Conservation (phyloP, 495 filamentous ascomycete genomes). For the Penicillium turbatum region DNA sequence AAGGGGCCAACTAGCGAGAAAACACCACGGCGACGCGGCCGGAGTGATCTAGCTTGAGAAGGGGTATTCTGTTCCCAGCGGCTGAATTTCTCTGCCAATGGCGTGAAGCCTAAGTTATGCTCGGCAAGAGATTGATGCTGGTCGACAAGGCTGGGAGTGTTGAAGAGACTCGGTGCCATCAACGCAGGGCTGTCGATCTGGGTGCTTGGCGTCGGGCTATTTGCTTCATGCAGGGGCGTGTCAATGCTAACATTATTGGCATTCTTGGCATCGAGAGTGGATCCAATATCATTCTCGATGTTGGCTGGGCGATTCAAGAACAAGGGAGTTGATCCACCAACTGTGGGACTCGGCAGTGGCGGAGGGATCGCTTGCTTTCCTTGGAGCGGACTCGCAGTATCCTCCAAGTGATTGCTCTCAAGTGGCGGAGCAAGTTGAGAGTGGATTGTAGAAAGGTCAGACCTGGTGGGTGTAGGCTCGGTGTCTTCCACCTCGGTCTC, state of each 20-base stretch:
- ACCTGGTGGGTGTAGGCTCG: slow-evolving; percentile 18
- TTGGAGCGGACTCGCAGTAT: slow-evolving; percentile 4
- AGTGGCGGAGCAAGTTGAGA: slow-evolving; percentile 12
- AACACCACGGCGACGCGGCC: slow-evolving; percentile 34
- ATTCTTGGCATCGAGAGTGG: slow-evolving; percentile 7
- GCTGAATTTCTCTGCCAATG: slow-evolving; percentile 55
- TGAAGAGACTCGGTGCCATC: slow-evolving; percentile 17
- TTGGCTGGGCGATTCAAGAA: slow-evolving; percentile 26
- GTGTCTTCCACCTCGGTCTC: slow-evolving; percentile 17
- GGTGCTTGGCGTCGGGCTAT: slow-evolving; percentile 13
- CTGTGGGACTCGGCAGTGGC: slow-evolving; percentile 16
- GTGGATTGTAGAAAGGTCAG: not conserved
- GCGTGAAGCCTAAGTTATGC: slow-evolving; percentile 51
- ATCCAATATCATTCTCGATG: slow-evolving; percentile 23
- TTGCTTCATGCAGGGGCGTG: slow-evolving; percentile 10
- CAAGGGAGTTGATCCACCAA: slow-evolving; percentile 6
- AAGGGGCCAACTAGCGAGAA: slow-evolving; percentile 44
- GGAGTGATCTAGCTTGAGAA: slow-evolving; percentile 37
- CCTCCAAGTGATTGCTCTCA: slow-evolving; percentile 17
- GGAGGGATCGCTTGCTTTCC: slow-evolving; percentile 13
- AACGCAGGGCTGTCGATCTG: slow-evolving; percentile 22
- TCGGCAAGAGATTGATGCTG: slow-evolving; percentile 26
- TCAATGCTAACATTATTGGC: slow-evolving; percentile 10
- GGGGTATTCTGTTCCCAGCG: slow-evolving; percentile 55
- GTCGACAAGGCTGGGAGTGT: slow-evolving; percentile 17